A percentile compares a stretch with the other conserved stretches of the same genome.
phyloP scores from a whole-genome alignment of 179 eudicot species.

The Pouteria campechiana region DNA sequence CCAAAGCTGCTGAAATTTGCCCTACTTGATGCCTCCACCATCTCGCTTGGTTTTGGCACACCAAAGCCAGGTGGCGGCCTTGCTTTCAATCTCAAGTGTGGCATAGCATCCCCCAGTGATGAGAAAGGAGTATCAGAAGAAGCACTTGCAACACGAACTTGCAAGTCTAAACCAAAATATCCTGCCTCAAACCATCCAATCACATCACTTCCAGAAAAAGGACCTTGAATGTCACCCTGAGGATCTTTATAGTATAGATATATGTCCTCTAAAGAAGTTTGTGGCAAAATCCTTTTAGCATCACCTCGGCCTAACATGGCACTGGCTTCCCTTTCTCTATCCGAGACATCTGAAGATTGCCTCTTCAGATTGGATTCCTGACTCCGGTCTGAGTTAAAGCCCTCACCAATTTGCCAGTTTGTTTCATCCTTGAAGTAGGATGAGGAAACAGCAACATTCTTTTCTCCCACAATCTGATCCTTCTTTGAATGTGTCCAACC shows the following conservation, averaged over 20 bases:
- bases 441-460: slow-evolving; percentile 16
- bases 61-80: slow-evolving; percentile 89
- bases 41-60: slow-evolving; percentile 51
- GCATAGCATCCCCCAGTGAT: slow-evolving; percentile 91
- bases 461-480: slow-evolving; percentile 25
- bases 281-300: slow-evolving; percentile 34
- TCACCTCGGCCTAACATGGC: slow-evolving; percentile 35
- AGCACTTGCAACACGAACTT: slow-evolving; percentile 63
- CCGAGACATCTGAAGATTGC: slow-evolving; percentile 40
- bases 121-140: slow-evolving; percentile 60
- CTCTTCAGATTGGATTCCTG: slow-evolving; percentile 35
- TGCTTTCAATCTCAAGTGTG: slow-evolving; percentile 79
- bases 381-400: too few species aligned
- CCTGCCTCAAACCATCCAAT: slow-evolving; percentile 99
- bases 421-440: slow-evolving; percentile 31
- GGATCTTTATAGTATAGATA: slow-evolving; percentile 84
- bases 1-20: slow-evolving; percentile 35
- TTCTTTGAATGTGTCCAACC: slow-evolving; percentile 44
- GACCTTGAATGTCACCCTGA: slow-evolving; percentile 90
- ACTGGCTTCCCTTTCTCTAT: too few species aligned
- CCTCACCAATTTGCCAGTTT: slow-evolving; percentile 33
- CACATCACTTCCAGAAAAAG: slow-evolving; percentile 79
- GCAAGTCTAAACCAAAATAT: slow-evolving; percentile 86
- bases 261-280: slow-evolving; percentile 77
- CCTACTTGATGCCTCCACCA: slow-evolving; percentile 30